Evolutionary conservation across 2,329 filamentous ascomycete species (phyloP).

Genomic region (Lasiodiplodia sp.): DNA sequence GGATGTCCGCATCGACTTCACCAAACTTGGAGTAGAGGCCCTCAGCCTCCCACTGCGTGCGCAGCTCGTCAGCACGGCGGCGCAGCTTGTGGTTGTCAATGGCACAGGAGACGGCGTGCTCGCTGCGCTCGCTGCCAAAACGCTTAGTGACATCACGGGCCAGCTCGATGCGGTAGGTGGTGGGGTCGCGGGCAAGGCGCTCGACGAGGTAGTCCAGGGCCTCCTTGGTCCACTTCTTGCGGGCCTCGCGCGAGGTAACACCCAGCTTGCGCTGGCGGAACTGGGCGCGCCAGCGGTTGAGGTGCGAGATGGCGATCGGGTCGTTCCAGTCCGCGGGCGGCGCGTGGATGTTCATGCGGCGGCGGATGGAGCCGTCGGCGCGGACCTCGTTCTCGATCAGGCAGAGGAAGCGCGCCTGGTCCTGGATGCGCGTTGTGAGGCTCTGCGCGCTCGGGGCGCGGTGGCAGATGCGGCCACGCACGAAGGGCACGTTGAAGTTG

Average conservation of each 20-base stretch:
- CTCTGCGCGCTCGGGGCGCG: background rate
- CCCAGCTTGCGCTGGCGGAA: slow-evolving; percentile 23
- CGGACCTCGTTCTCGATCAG: slow-evolving; percentile 15
- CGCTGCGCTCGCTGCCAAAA: background rate
- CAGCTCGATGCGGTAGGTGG: background rate
- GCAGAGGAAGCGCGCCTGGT: slow-evolving; percentile 18
- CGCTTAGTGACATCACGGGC: background rate
- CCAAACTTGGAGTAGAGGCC: background rate
- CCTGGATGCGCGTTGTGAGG: background rate
- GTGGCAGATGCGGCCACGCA: background rate
- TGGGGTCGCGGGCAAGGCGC: background rate
- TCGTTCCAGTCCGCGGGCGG: slow-evolving; percentile 5
- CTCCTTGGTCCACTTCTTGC: background rate
- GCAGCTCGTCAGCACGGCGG: background rate
- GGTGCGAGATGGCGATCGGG: background rate
- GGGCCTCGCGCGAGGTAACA: background rate
- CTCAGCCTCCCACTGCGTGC: background rate
- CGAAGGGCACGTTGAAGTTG: background rate
- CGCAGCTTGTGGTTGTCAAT: slow-evolving; percentile 25
- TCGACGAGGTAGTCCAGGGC: background rate
- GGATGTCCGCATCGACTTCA: background rate
- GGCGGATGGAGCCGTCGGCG: background rate
- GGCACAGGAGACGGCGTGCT: slow-evolving; percentile 16
- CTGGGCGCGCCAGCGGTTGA: slow-evolving; percentile 25
- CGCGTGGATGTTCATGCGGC: slow-evolving; percentile 25